phyloP scores from a whole-genome alignment of 208 protist species.

The Porcisia deanei region DNA sequence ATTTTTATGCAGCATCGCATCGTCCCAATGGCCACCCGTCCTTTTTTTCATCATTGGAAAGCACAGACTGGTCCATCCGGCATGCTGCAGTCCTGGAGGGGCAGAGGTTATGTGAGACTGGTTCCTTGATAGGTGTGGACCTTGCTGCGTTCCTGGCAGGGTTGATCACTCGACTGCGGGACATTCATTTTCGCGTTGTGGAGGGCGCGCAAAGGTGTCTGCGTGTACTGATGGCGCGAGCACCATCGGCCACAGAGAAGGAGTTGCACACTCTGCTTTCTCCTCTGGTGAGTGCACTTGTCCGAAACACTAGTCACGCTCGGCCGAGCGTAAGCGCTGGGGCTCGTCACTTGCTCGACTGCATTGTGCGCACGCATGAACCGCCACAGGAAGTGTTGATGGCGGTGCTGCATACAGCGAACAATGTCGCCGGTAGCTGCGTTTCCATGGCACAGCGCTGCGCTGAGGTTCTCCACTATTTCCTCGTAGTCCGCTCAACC shows the following conservation, averaged over 20 bases:
- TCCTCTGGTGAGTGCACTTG: constrained; percentile 2
- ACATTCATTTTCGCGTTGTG: constrained; percentile 53
- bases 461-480: constrained; percentile 18
- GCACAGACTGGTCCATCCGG: constrained; percentile 41
- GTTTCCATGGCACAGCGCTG: neutral
- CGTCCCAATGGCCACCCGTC: neutral
- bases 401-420: constrained; percentile 8
- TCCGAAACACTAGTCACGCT: constrained; percentile 10
- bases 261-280: neutral
- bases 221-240: neutral
- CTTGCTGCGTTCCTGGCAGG: neutral
- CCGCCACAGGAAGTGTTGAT: constrained; percentile 8
- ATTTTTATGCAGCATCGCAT: neutral
- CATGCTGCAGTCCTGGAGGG: constrained; percentile 12
- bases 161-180: constrained; percentile 39
- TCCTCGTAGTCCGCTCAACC: neutral
- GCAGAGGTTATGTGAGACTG: constrained; percentile 7
- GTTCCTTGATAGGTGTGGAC: constrained; percentile 8
- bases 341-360: constrained; percentile 13
- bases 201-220: constrained; percentile 42
- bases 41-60: constrained; percentile 27
- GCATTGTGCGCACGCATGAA: constrained; percentile 8
- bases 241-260: constrained; percentile 13
- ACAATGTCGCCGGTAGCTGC: neutral
- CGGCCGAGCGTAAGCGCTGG: constrained; percentile 9